Percentiles rank a stretch among this genome's conserved stretches.
Evolutionary conservation across 2,329 filamentous ascomycete species (phyloP).

Genomic region (Blastomyces parvus): DNA sequence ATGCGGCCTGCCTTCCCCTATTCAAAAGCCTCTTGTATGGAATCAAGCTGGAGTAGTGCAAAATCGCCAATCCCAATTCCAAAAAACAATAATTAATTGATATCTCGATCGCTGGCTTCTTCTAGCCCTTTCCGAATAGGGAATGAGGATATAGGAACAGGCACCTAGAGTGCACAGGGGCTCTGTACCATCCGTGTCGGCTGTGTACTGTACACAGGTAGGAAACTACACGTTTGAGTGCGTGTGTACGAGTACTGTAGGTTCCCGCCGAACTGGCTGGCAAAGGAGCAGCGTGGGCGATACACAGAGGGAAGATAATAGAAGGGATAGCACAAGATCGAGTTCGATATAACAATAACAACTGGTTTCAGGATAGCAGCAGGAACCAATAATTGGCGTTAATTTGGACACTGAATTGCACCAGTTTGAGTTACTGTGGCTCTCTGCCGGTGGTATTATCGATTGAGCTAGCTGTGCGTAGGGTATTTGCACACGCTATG

Average conservation of each 20-base stretch:
- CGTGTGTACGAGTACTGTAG: background rate
- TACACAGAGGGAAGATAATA: background rate
- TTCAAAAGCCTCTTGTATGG: background rate
- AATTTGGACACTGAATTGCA: background rate
- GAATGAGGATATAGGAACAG: background rate
- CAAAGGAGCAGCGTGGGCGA: background rate
- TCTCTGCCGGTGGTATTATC: background rate
- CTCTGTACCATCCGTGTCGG: background rate
- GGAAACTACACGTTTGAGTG: too few relatives aligned
- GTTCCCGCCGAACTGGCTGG: background rate
- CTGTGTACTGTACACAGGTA: background rate
- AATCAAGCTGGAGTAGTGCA: background rate
- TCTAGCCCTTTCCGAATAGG: background rate
- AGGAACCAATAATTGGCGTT: background rate
- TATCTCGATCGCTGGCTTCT: background rate
- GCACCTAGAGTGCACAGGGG: background rate
- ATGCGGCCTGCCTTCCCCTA: background rate
- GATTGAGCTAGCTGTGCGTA: background rate
- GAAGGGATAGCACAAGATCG: background rate
- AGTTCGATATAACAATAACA: background rate
- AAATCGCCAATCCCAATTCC: background rate
- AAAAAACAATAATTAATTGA: background rate
- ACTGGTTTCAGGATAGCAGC: background rate
- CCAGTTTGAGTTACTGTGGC: background rate
- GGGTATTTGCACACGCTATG: background rate